Base-by-base conservation (phyloP, 345 rosid species). In the Ricinus communis region DNA sequence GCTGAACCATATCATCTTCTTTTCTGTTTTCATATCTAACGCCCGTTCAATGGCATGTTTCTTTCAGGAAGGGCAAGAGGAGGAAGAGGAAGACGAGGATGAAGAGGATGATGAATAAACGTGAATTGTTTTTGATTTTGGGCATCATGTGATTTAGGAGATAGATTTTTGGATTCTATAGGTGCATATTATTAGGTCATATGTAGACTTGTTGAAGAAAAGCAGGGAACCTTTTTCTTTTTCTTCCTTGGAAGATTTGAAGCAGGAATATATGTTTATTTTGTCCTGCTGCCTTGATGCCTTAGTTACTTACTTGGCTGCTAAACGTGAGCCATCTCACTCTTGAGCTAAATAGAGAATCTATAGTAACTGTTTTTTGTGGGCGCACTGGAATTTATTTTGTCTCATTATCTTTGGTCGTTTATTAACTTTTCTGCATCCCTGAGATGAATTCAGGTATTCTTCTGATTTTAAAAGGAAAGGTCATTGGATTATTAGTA, bases 21-120 rank as follows among this genome's bases (percentile, higher is more conserved):
- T 9, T 43, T 43, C 38, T 8, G 47, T 43, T 12, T 43, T 4
- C 47, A 43, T 1, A 43, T 8, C 47, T 43, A 43, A 3, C 2
- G 1, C 12, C 11, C 4, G 11, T 11, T 8, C 47, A 3, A 43
- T 43, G 47, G 47, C 47, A 43, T 11, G 11, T 5, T 68, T 1
- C 25, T 40, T 43, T 38, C 53, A 60, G 74, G 74, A 59, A 60
- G 59, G 24, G 5, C 33, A 55, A 67, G 82, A 63, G 52, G 89
- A 74, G n/a, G 83, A 70, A 31, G 86, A 77, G 1, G 88, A 73
- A 1, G 85, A 72, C 0, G 88, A 71, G 0, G 85, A 76, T 0
- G 83, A 79, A 0, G 79, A 73, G 0, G 86, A 82, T 0, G 85
- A 82, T 41, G 87, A 76, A 18, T 80, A 58, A 78, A 71, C 36